Evolutionary conservation across 768 basidiomycete species (phyloP), one percentile per base, ranked within the genome.

Genomic region (Podaxis sp.): DNA sequence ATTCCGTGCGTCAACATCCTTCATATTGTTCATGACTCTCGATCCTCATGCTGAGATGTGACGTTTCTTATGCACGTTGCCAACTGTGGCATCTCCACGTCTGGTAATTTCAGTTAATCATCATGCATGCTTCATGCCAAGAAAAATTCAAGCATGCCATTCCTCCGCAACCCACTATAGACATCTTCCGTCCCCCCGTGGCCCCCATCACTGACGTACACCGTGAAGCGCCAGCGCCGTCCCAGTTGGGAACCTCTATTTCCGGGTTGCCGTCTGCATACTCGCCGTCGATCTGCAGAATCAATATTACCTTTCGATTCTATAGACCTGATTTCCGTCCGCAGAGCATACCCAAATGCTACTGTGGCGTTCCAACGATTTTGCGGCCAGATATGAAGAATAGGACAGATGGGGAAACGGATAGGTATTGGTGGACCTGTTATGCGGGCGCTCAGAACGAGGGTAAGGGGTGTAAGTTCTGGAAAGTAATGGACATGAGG

Each of bases 271-370:
- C 59, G n/a, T 17, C 40, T 38, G 33, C 61, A 25, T 38, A 49
- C 15, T 6, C 61, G 53, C 76, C 84, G 1, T 86, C 83, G 7
- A 91, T 85, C 64, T 86, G 81, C 66, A 84, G 91, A 25, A 92
- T 94, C 68, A 94, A 94, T 67, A 87, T 94, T 61, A 94, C 92
- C 0, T 94, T 94, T 70, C 82, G 93, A 15, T 94, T 94, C 70
- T 94, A 88, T 66, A 83, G 93, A 59, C 93, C 93, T 5, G 92
- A 94, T 73, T 94, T 90, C 70, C 77, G 78, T 24, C 83, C 92
- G 3, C 69, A 76, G 24, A 85, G 75, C 41, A 91, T 83, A 1
- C 92, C 92, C 1, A 79, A 79, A 49, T 94, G 93, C 68, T 84
- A 86, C 66, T 94, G 92, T 69, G 84, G 80, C 13, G 76, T 90